Base-by-base conservation (phyloP, 139 green algal genomes). In the Axilococcus clingmanii region DNA sequence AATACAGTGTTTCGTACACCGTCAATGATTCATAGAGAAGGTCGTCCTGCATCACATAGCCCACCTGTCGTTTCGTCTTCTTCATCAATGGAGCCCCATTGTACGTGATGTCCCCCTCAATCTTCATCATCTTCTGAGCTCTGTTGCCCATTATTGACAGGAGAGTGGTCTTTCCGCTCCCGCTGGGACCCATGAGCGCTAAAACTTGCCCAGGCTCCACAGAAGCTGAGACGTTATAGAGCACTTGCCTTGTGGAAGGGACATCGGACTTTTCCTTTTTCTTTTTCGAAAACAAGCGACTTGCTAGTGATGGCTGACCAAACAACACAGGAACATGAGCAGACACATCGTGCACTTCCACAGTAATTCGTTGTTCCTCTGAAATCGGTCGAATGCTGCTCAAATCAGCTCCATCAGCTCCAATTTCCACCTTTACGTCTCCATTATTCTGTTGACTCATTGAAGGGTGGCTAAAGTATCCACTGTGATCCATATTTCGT, bases 31-130 rank as follows among this genome's bases (percentile, higher is more conserved):
- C 74, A 62, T 79, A 87, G 27, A 96, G 61, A 41, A 94, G 52
- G 71, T 95, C 88, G 48, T 95, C 88, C 74, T 95, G 86, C 55
- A 73, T 48, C 4, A 89, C 83, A 44, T 78, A 89, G 3, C 78
- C 82, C 30, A 94, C 45, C 4, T 61, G 52, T 9, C 54, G 47
- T 40, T 66, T 66, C 36, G 33, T 23, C 11, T 11, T 27, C 33
- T 93, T 93, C 44, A 37, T 74, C 16, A 87, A 50, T 4, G 44
- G 40, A 16, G 61, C 24, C 12, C 81, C 82, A 48, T 94, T 93
- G 75, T 88, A 93, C 1, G 42, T 57, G 28, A 84, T 54, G 16
- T 38, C 22, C 2, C 85, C 85, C 9, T 43, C 46, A 9, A 66
- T 19, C 4, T n/a, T 47, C 32, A 49, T 58, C 29, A 47, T 68